Evolutionary conservation across 305 asterid species (phyloP).

Genomic region (Rubia occidens): DNA sequence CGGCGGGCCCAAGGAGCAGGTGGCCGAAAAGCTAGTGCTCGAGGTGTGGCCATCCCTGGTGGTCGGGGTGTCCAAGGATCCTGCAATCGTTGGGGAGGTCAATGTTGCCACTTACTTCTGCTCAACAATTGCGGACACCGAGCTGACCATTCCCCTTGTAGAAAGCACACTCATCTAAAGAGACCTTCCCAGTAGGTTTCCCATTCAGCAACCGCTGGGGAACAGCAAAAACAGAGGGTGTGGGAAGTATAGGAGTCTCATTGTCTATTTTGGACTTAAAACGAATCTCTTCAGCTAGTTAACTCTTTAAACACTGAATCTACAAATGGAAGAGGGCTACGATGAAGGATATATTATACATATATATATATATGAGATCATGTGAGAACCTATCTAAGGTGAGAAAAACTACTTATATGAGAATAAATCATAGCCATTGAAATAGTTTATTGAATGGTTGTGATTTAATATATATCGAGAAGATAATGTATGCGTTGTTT

Average conservation of each 20-base stretch:
- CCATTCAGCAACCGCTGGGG: not conserved
- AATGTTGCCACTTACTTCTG: too few species aligned
- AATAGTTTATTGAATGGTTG: too few species aligned
- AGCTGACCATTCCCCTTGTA: not conserved
- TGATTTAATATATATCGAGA: too few species aligned
- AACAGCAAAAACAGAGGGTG: not conserved
- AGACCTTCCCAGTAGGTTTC: not conserved
- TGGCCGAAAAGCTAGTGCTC: too few species aligned
- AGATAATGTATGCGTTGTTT: too few species aligned
- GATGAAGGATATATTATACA: constrained; percentile 7
- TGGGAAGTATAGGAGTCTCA: not conserved
- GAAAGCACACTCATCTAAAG: not conserved
- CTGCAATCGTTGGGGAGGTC: not conserved
- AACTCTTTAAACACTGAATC: not conserved
- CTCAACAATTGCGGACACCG: not conserved
- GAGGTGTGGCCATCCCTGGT: not conserved
- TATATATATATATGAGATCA: too few species aligned
- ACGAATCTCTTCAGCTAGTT: not conserved
- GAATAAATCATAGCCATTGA: too few species aligned
- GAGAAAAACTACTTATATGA: too few species aligned
- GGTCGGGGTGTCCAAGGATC: too few species aligned
- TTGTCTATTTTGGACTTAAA: not conserved
- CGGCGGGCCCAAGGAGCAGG: too few species aligned
- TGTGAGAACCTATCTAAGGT: too few species aligned
- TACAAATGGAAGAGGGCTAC: not conserved